phyloP scores from a whole-genome alignment of 140 eudicot species.

The Flaveria floridana region DNA sequence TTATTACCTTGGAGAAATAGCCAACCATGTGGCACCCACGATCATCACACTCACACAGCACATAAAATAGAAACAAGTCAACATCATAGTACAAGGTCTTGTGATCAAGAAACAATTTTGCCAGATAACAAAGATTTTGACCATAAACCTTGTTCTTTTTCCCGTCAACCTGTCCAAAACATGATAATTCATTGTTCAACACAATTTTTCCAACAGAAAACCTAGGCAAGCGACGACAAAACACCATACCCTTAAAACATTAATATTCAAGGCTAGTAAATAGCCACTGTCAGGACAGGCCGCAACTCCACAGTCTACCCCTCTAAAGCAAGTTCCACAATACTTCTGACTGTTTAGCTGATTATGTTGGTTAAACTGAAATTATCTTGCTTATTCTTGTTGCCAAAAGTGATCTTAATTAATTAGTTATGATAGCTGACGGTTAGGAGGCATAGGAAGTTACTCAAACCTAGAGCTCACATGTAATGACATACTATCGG shows the following conservation, averaged over 20 bases:
- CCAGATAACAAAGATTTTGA: slow-evolving; percentile 90
- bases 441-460: neutral
- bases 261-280: neutral
- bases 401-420: neutral
- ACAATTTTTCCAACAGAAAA: slow-evolving; percentile 2
- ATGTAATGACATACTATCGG: neutral
- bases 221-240: slow-evolving; percentile 6
- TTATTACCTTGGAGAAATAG: slow-evolving; percentile 83
- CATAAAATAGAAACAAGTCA: slow-evolving; percentile 82
- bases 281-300: slow-evolving; percentile 8
- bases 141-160: slow-evolving; percentile 94
- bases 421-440: neutral
- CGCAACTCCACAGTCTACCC: neutral
- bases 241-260: neutral
- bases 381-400: neutral
- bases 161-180: slow-evolving; percentile 80
- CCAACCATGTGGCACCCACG: slow-evolving; percentile 99
- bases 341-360: neutral
- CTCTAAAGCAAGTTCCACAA: slow-evolving; percentile 2
- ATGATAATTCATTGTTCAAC: neutral
- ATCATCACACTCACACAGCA: slow-evolving; percentile 94
- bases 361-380: neutral
- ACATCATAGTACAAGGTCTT: slow-evolving; percentile 96
- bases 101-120: slow-evolving; percentile 96
- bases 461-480: neutral